Evolutionary conservation across 176 grass and related monocot species (phyloP), one percentile per base, ranked within the genome.

Genomic region (Avena atlantica): DNA sequence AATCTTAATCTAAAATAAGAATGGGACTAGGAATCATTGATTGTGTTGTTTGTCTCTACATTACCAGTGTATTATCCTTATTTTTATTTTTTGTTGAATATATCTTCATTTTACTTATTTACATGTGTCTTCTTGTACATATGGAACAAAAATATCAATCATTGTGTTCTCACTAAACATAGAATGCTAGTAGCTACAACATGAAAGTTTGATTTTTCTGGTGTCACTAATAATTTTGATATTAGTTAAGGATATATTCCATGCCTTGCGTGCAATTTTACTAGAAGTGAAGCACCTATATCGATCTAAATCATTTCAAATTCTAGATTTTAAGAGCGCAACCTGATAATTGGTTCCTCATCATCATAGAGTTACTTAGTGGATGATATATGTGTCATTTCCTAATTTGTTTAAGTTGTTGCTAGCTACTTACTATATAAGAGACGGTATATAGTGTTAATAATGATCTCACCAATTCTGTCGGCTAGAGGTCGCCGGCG

Each of bases 111-210:
- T 20, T 8, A 8, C 8, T 44, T 20, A 3, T 0, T 7, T 21
- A 5, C 42, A 44, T 44, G 42, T 56, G 16, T 29, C 4, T 11
- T 52, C 5, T 79, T 47, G 29, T n/a, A 58, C 51, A 13, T 78
- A 31, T 53, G 47, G 47, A 36, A 9, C 31, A 34, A 34, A 31
- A 57, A 6, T 20, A 36, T 16, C 0, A 57, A 58, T 12, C 16
- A 11, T 2, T 49, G 2, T 74, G n/a, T 16, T 57, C 27, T 34
- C 8, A 31, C 17, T 56, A 24, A 14, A 37, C 27, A 23, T 58
- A 58, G 12, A 83, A 72, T 57, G 66, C 13, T 45, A 19, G 80
- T 57, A 83, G 11, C 81, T 83, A 3, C 34, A 83, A 42, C 20
- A 7, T 61, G n/a, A 20, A 61, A 34, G 31, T 9, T 4, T 8